Base-by-base conservation (phyloP, 2,329 filamentous ascomycete species). In the Tolypocladium cylindrosporum region DNA sequence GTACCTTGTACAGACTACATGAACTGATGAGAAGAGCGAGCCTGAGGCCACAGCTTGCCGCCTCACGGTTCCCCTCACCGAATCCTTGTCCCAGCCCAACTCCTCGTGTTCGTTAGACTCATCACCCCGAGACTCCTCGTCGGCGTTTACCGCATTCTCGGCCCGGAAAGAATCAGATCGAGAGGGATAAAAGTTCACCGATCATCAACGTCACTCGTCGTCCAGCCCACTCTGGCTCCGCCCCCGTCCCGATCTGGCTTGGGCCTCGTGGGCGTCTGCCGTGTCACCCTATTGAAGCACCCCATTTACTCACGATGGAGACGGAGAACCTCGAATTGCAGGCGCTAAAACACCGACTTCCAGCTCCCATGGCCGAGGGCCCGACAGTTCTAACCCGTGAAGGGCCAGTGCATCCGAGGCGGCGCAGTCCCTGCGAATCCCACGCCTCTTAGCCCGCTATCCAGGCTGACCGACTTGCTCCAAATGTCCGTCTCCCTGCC, bases 301-400 rank as follows among this genome's bases (percentile, higher is more conserved):
- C 14, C 16, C 27, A 13, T 43, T 56, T 45, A 8, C 48, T 56
- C 53, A 21, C 24, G 19, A 51, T 42, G n/a, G 45, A 43, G 45
- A 39, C 45, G 31, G 34, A 21, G 45, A 27, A 42, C 48, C 6
- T 27, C 6, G 43, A 19, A 21, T 36, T 40, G 57, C 56, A 55
- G 52, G 27, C 39, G 42, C 54, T 54, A 58, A 42, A 53, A 3
- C 27, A 9, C 54, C 54, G 54, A 58, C 57, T 58, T 58, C 57
- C 57, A 58, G 42, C 0, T 13, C 21, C 48, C 45, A 40, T 16
- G 45, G n/a, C 57, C 57, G 57, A 58, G 4, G 54, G 43, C 27
- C 57, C 57, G 57, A 56, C 37, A 16, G 6, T n/a, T 24, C 37
- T 27, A n/a, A 54, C n/a, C 21, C 37, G 21, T 19, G 19, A 54